Conservation (phyloP, 257 asterid species). For the Solanum sitiens region DNA sequence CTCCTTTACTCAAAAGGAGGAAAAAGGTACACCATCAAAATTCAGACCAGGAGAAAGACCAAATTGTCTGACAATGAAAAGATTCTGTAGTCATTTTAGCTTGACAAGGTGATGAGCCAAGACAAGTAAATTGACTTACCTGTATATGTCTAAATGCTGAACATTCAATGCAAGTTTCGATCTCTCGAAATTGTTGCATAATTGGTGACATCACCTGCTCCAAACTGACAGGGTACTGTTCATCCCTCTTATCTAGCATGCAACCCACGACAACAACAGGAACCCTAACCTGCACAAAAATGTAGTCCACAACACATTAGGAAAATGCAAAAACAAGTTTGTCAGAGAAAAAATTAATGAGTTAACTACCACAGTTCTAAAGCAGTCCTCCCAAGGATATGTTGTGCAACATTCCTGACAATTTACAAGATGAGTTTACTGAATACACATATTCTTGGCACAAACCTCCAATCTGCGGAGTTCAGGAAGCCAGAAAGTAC, state of each 20-base stretch:
- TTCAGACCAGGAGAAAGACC: not conserved
- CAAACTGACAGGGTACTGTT: slow-evolving; percentile 55
- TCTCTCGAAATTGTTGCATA: slow-evolving; percentile 97
- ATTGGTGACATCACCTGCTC: slow-evolving; percentile 98
- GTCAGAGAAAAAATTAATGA: not conserved
- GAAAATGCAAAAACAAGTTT: not conserved
- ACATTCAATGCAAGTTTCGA: slow-evolving; percentile 96
- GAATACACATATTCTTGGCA: not conserved
- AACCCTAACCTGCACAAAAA: slow-evolving; percentile 60
- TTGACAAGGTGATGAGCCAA: not conserved
- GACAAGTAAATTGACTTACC: slow-evolving; percentile 22
- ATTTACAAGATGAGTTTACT: not conserved
- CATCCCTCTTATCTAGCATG: slow-evolving; percentile 89
- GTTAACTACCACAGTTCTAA: not conserved
- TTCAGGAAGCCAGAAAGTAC: slow-evolving; percentile 98
- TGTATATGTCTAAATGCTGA: slow-evolving; percentile 74
- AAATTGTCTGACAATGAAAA: not conserved
- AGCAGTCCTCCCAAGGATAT: not conserved
- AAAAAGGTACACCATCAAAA: not conserved
- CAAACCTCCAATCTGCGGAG: slow-evolving; percentile 82
- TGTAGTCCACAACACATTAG: not conserved
- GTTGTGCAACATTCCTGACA: not conserved
- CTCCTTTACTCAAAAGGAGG: not conserved
- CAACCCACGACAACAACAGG: slow-evolving; percentile 98
- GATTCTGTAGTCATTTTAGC: not conserved